phyloP scores from a whole-genome alignment of 805 yeast species.

The Yamadazyma kitorensis region DNA sequence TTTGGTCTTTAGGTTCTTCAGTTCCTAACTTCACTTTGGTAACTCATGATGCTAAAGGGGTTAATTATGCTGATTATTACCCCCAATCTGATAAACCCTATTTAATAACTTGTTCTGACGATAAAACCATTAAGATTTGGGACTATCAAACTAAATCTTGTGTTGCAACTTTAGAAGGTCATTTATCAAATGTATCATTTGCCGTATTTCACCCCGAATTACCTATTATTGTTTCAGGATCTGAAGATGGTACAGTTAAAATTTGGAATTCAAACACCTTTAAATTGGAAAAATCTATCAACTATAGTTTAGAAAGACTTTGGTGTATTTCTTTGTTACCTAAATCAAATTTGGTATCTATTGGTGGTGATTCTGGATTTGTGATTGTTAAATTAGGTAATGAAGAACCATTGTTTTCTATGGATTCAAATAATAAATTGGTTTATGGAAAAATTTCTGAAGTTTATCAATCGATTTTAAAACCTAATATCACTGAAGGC shows the following conservation, averaged over 20 bases:
- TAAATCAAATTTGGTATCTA: constrained; percentile 71
- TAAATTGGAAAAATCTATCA: constrained; percentile 86
- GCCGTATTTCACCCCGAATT: constrained; percentile 98
- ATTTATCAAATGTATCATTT: constrained; percentile 89
- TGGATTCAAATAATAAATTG: constrained; percentile 91
- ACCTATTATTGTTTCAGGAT: constrained; percentile 91
- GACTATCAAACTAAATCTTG: constrained; percentile 96
- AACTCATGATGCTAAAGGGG: constrained; percentile 92
- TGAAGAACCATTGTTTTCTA: constrained; percentile 89
- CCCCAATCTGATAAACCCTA: constrained; percentile 98
- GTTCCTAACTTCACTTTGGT: constrained; percentile 87
- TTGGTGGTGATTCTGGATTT: constrained; percentile 94
- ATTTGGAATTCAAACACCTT: constrained; percentile 95
- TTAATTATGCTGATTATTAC: constrained; percentile 93
- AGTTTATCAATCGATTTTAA: constrained; percentile 78
- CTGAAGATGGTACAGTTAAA: constrained; percentile 93
- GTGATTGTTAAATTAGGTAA: constrained; percentile 87
- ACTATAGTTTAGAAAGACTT: constrained; percentile 89
- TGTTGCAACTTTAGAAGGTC: constrained; percentile 93
- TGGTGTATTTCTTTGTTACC: constrained; percentile 88
- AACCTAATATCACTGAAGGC: constrained; percentile 58
- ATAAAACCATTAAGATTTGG: constrained; percentile 85
- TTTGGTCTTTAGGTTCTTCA: constrained; percentile 90
- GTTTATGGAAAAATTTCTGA: constrained; percentile 91
- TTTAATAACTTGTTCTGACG: constrained; percentile 87